A percentile compares a stretch with the other conserved stretches of the same genome.
These are phyloP conservation scores for Penicillium mononematosum DNA, from an alignment of 495 filamentous ascomycete genomes.

Conservation along the genomic window DNA sequence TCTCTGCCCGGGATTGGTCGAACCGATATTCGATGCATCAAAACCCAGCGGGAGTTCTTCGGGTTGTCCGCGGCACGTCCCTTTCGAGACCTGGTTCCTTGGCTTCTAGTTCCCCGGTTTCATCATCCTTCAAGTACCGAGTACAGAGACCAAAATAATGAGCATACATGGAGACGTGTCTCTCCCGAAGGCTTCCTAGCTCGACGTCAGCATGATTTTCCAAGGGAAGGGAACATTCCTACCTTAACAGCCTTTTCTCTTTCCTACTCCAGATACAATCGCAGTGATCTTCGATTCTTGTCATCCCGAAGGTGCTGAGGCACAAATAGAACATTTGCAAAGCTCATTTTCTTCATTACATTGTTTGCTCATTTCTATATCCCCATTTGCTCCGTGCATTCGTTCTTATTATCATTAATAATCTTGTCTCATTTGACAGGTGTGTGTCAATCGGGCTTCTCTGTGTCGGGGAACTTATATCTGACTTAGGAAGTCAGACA, in stretches of 20 bases:
- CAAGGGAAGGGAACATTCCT: background rate
- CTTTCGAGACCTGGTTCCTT: background rate
- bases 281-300: background rate
- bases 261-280: background rate
- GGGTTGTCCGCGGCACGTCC: conserved; percentile 16
- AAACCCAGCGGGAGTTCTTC: conserved; percentile 15
- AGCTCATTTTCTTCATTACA: background rate
- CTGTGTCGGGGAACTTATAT: background rate
- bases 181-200: conserved; percentile 19
- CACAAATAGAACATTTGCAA: background rate
- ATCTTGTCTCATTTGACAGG: background rate
- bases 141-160: background rate
- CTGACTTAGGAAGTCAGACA: conserved; percentile 1
- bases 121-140: background rate
- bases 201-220: conserved; percentile 44
- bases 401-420: background rate
- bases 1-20: conserved; percentile 37
- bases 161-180: background rate
- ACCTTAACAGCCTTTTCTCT: background rate
- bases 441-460: background rate
- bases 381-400: background rate
- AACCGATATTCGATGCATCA: conserved; percentile 30
- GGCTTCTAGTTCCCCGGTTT: background rate
- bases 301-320: background rate
- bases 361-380: background rate